Percentiles rank a stretch among this genome's conserved stretches.
These are phyloP conservation scores for Symbiodinium natans DNA, from an alignment of 73 alveolate species.

Conservation along the genomic window DNA sequence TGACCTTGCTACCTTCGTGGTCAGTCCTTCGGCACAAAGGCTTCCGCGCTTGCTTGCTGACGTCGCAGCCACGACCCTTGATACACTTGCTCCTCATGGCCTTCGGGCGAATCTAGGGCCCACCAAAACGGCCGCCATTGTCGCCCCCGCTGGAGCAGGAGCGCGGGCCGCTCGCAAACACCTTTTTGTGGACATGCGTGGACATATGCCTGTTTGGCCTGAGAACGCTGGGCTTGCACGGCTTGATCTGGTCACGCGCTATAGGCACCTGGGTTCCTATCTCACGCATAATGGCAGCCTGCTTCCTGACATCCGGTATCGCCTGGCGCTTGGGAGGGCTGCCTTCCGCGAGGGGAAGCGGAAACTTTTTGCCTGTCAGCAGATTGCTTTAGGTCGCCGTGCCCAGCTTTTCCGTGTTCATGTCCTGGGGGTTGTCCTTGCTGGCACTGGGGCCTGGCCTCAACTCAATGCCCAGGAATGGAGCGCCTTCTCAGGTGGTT, in stretches of 20 bases:
- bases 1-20: not conserved
- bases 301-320: not conserved
- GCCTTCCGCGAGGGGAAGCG: not conserved
- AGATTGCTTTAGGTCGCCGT: not conserved
- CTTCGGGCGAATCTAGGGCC: not conserved
- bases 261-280: not conserved
- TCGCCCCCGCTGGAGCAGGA: not conserved
- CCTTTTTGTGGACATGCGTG: not conserved
- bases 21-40: not conserved
- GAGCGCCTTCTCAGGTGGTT: not conserved
- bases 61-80: not conserved
- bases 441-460: not conserved
- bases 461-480: not conserved
- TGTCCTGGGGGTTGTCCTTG: not conserved
- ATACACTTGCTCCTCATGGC: not conserved
- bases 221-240: not conserved
- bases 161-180: not conserved
- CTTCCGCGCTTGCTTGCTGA: not conserved
- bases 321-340: not conserved
- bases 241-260: not conserved
- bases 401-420: not conserved
- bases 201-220: not conserved
- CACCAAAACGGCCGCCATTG: not conserved
- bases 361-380: not conserved
- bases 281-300: not conserved